Evolutionary conservation across 2,329 filamentous ascomycete genomes (phyloP).

Genomic region (Xylaria sp.): DNA sequence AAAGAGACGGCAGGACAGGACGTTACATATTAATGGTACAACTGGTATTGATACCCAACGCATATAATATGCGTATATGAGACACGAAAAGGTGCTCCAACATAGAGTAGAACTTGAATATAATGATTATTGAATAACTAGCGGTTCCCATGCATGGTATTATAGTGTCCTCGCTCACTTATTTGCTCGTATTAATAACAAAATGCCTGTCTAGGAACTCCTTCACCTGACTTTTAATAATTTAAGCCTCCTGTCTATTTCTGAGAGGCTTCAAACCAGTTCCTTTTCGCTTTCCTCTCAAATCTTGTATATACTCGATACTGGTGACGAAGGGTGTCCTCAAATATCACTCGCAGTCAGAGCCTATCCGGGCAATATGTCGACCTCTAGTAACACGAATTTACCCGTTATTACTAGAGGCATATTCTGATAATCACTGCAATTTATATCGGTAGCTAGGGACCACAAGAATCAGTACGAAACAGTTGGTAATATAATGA

Average conservation of each 20-base stretch:
- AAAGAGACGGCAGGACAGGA: slow-evolving; percentile 9
- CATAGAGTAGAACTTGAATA: slow-evolving; percentile 22
- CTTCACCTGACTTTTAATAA: neutral
- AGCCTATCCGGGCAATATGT: no score
- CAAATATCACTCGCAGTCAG: neutral
- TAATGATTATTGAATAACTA: slow-evolving; percentile 7
- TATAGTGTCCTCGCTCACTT: neutral
- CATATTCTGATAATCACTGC: neutral
- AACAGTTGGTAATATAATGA: neutral
- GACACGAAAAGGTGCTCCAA: slow-evolving; percentile 22
- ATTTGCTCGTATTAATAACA: neutral
- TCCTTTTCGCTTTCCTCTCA: neutral
- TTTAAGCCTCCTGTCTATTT: neutral
- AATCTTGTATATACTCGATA: neutral
- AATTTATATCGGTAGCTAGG: neutral
- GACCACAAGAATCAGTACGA: neutral
- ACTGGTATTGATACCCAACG: slow-evolving; percentile 33
- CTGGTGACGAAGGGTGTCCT: neutral
- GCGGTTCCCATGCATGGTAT: neutral
- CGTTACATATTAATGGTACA: slow-evolving; percentile 24
- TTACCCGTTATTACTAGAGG: neutral
- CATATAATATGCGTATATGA: slow-evolving; percentile 19
- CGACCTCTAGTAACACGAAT: no score
- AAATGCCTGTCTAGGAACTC: neutral
- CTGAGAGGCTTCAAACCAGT: neutral